Evolutionary conservation across 2,329 filamentous ascomycete genomes (phyloP), one percentile per base, ranked within the genome.

Genomic region (Myrmaecium sp.): DNA sequence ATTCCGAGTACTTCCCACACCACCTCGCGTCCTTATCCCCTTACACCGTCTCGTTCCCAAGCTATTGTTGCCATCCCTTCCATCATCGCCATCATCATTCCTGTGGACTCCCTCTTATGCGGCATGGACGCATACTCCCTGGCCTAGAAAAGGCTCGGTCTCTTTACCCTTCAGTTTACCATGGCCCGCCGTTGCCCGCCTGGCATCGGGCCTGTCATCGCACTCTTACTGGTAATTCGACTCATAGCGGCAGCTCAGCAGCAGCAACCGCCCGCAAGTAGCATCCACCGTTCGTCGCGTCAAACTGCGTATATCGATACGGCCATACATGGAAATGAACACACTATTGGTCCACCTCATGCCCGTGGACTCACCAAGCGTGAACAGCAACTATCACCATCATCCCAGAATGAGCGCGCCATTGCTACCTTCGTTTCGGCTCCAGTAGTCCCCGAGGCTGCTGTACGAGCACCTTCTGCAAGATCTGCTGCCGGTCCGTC

Each of bases 381-480:
- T n/a, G n/a, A n/a, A n/a, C n/a, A n/a, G n/a, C n/a, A n/a, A n/a
- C n/a, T n/a, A n/a, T n/a, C n/a, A n/a, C n/a, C n/a, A n/a, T n/a
- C n/a, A n/a, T 48, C 38, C 43, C 42, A 59, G 47, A 64, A 89
- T 76, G 80, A 74, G 81, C 83, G 82, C 83, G 83, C 83, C 79
- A 68, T 89, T 67, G 77, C 78, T 70, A 89, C 83, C 78, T 30
- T 32, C 19, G 42, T 45, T 36, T 46, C 46, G 68, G 84, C 86
- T 93, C 83, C 82, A 80, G 84, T 76, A 62, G 60, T 55, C 43
- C 53, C 58, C 38, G 52, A 61, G 46, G 60, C 70, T 64, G 70
- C 82, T 79, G 84, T 94, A 66, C 70, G 81, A 93, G 84, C 83
- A 81, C 80, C 78, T 71, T 70, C 71, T 71, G 72, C 71, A 42